Base-by-base conservation (phyloP, 805 yeast genomes). In the Ogataea methanolica region DNA sequence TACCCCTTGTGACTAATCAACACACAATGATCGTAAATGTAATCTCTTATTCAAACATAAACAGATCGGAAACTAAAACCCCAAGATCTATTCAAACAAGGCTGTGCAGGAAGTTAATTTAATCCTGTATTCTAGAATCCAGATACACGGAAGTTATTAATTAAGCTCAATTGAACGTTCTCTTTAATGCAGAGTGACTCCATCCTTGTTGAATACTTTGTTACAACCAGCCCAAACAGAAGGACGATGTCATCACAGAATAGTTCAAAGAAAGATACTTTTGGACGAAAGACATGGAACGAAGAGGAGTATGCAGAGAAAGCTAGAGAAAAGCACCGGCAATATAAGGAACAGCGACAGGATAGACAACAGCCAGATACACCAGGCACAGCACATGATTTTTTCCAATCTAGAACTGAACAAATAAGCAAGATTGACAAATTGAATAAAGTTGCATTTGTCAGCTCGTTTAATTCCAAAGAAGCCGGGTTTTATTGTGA, bases 401-500 rank as follows among this genome's bases (percentile, higher is more conserved):
- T 62, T 36, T 58, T 55, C 40, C 44, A 52, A 33, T 44, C 54
- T 3, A 43, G 70, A 29, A 45, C 44, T 31, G 54, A 57, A 17
- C 56, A 55, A 26, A 49, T 66, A 5, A 43, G 46, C 8, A 53
- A 61, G 39, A 58, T 65, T 11, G 63, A 61, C 41, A 48, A 50
- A 23, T 39, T 59, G 50, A 57, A 56, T 38, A 53, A 43, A 33
- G 45, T 59, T 1, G 48, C 61, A 1, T 56, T 66, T 46, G 63
- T 65, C 1, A 55, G 61, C 8, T 52, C 60, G 0, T 41, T 51
- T 22, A 56, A 49, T 36, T 44, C 57, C 7, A 75, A 75, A 46
- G 79, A 86, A 23, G 87, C 88, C 50, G 97, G 97, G 21, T 92
- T 92, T 66, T 78, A 78, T 56, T 94, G 99, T 66, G 86, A 84